Percentiles rank a stretch among this genome's conserved stretches.
phyloP scores from a whole-genome alignment of 1,284 basidiomycete species.

The Somion occarium region DNA sequence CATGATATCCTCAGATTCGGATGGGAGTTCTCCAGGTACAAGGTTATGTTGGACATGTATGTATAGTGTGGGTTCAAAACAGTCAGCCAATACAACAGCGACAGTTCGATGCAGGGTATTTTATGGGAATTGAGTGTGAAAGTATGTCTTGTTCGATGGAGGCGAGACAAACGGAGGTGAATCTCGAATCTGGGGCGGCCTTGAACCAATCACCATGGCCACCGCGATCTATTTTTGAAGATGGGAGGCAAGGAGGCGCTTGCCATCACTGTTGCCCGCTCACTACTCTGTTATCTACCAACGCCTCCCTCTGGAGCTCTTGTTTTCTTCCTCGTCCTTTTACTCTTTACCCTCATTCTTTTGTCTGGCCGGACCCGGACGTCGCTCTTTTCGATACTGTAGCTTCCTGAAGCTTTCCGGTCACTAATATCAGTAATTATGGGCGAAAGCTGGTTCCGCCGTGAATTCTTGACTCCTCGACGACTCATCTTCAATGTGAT shows the following conservation, averaged over 20 bases:
- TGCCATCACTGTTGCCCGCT: slow-evolving; percentile 11
- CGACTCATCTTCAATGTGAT: slow-evolving; percentile 70
- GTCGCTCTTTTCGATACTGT: slow-evolving; percentile 27
- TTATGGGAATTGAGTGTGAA: too few species aligned
- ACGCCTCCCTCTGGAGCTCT: slow-evolving; percentile 14
- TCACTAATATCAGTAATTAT: slow-evolving; percentile 34
- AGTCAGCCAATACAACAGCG: background rate
- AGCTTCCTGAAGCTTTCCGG: slow-evolving; percentile 20
- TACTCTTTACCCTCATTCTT: slow-evolving; percentile 26
- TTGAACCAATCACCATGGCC: slow-evolving; percentile 16
- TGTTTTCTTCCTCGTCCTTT: slow-evolving; percentile 16
- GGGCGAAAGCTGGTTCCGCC: slow-evolving; percentile 65
- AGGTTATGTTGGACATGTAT: background rate
- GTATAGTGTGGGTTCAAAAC: background rate
- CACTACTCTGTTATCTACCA: slow-evolving; percentile 16
- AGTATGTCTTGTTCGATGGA: background rate
- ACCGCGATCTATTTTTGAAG: slow-evolving; percentile 13
- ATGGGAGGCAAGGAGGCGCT: slow-evolving; percentile 7
- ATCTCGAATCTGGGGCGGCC: background rate
- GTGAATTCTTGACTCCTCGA: slow-evolving; percentile 59
- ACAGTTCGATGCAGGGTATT: too few species aligned
- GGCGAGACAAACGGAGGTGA: background rate
- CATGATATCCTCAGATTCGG: background rate
- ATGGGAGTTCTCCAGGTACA: background rate
- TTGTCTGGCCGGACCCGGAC: slow-evolving; percentile 52